These are phyloP conservation scores for Aureobasidium melanogenum DNA, from an alignment of 2,329 filamentous ascomycete genomes.

Conservation along the genomic window DNA sequence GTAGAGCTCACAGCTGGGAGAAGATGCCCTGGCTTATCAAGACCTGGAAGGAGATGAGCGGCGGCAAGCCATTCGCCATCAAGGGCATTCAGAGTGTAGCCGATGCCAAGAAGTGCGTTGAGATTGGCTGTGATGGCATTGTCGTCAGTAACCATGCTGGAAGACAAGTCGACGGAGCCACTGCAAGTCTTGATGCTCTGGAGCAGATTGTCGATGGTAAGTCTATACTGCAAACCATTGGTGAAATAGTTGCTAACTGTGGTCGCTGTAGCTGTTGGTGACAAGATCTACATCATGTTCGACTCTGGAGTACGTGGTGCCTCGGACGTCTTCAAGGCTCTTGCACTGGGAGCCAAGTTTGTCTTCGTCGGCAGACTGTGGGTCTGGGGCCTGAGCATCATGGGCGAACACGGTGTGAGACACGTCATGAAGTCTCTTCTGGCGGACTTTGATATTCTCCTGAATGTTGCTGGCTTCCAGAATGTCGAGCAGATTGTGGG, in stretches of 20 bases:
- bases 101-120: conserved; percentile 53
- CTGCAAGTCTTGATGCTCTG: conserved; percentile 50
- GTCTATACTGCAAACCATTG: conserved; percentile 14
- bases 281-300: conserved; percentile 48
- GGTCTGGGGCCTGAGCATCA: conserved; percentile 52
- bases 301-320: conserved; percentile 51
- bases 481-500: conserved; percentile 41
- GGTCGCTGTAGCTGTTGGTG: conserved; percentile 34
- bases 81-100: conserved; percentile 62
- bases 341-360: conserved; percentile 53
- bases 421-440: conserved; percentile 55
- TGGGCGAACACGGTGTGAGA: conserved; percentile 51
- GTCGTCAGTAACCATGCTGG: conserved; percentile 65
- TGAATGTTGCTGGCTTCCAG: conserved; percentile 50
- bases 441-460: conserved; percentile 53
- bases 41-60: conserved; percentile 45
- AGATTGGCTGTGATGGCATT: conserved; percentile 56
- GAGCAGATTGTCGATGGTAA: conserved; percentile 48
- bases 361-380: conserved; percentile 54
- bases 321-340: conserved; percentile 51
- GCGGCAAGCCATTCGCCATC: conserved; percentile 50
- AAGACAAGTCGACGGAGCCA: conserved; percentile 53
- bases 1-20: conserved; percentile 54
- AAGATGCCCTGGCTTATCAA: conserved; percentile 58
- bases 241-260: neutral